Percentiles rank a stretch among this genome's conserved stretches.
phyloP scores from a whole-genome alignment of 108 stramenopile genomes.

The Chaetoceros muelleri region DNA sequence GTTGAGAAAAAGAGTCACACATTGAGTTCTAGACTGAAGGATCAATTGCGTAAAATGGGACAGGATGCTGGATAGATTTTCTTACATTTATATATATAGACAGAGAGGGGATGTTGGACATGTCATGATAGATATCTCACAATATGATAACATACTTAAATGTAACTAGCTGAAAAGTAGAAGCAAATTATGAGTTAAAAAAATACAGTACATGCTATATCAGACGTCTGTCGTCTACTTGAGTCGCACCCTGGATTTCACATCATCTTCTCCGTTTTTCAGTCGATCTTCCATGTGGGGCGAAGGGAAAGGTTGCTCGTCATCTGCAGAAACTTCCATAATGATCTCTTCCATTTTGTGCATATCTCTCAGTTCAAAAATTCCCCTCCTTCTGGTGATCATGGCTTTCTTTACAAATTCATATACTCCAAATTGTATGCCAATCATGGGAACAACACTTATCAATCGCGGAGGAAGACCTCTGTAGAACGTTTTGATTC shows the following conservation, averaged over 20 bases:
- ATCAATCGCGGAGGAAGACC: conserved; percentile 88
- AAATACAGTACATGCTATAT: background rate
- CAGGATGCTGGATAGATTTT: too few species aligned
- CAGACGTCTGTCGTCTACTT: background rate
- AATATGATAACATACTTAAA: too few species aligned
- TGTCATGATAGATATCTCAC: too few species aligned
- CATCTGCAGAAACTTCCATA: conserved; percentile 81
- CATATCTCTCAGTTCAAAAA: conserved; percentile 11
- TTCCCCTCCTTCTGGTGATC: conserved; percentile 27
- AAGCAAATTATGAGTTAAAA: too few species aligned
- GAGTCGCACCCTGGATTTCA: background rate
- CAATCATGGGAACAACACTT: conserved; percentile 97
- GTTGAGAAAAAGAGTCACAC: conserved; percentile 56
- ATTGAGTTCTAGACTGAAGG: conserved; percentile 46
- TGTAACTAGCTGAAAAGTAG: too few species aligned
- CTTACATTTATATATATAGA: too few species aligned
- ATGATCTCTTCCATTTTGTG: conserved; percentile 50
- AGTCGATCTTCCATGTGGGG: conserved; percentile 31
- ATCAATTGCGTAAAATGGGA: conserved; percentile 55
- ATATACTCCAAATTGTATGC: conserved; percentile 93
- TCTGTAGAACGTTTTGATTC: conserved; percentile 82
- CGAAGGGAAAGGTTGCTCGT: conserved; percentile 68
- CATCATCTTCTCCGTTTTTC: background rate
- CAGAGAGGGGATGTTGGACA: too few species aligned
- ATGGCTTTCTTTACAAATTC: conserved; percentile 83